phyloP scores from a whole-genome alignment of 305 asterid species.

The Fraxinus paxiana region DNA sequence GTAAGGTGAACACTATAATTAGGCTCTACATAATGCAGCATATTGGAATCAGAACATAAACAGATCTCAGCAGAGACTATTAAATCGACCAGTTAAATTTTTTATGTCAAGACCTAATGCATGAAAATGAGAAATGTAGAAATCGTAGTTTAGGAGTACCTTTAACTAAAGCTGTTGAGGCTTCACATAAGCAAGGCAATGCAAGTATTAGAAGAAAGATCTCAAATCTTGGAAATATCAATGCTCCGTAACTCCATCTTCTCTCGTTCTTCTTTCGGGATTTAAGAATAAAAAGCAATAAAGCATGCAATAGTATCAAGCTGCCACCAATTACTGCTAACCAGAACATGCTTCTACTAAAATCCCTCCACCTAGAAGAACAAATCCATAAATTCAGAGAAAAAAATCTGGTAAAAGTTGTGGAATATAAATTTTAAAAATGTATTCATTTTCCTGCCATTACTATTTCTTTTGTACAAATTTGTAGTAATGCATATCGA shows the following conservation, averaged over 20 bases:
- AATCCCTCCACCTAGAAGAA: conserved; percentile 81
- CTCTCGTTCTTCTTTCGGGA: conserved; percentile 44
- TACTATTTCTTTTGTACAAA: background rate
- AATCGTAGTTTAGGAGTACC: conserved; percentile 40
- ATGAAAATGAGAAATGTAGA: background rate
- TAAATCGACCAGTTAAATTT: background rate
- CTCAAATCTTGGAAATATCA: conserved; percentile 72
- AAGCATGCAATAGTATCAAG: conserved; percentile 53
- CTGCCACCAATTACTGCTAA: conserved; percentile 58
- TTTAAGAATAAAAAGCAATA: conserved; percentile 48
- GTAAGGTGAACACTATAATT: background rate
- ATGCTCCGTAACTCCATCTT: conserved; percentile 59
- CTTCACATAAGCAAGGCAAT: conserved; percentile 73
- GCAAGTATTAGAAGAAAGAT: conserved; percentile 75
- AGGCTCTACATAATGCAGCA: background rate
- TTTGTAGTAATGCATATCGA: background rate
- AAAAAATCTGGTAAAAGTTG: background rate
- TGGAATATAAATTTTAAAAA: background rate
- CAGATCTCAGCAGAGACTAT: background rate
- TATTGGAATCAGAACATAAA: background rate
- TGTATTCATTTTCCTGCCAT: background rate
- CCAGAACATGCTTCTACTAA: conserved; percentile 90
- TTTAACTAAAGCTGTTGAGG: conserved; percentile 61
- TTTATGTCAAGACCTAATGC: background rate
- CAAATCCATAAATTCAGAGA: background rate